Conservation (phyloP, 208 protist species). For the Trypanosomatidae sp. region DNA sequence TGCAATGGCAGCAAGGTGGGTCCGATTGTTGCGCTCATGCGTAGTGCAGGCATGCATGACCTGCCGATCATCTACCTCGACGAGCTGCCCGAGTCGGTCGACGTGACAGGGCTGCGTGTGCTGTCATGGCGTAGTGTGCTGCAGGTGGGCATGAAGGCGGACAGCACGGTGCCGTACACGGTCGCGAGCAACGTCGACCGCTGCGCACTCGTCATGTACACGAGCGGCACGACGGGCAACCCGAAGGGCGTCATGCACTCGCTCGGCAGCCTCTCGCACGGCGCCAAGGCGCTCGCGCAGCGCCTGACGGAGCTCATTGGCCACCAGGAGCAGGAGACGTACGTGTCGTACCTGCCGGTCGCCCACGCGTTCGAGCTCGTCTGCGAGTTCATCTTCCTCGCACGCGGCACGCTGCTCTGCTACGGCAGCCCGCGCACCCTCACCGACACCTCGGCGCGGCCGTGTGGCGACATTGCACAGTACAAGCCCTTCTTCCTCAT, state of each 20-base stretch:
- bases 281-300: constrained; percentile 12
- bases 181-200: constrained; percentile 27
- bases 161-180: constrained; percentile 5
- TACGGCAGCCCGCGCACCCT: constrained; percentile 78
- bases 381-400: constrained; percentile 48
- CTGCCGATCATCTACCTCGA: constrained; percentile 53
- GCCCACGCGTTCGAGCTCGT: constrained; percentile 89
- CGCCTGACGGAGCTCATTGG: constrained; percentile 38
- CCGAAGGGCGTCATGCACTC: constrained; percentile 85
- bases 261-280: constrained; percentile 33
- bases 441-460: constrained; percentile 42
- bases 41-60: not conserved
- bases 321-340: constrained; percentile 25
- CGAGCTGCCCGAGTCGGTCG: constrained; percentile 15
- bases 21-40: constrained; percentile 14
- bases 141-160: constrained; percentile 15
- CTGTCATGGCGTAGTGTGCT: constrained; percentile 41
- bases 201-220: constrained; percentile 80
- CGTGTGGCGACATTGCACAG: constrained; percentile 58
- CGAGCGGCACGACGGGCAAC: constrained; percentile 82
- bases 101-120: constrained; percentile 10
- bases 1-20: constrained; percentile 59
- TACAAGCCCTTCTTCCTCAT: constrained; percentile 73
- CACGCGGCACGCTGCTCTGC: constrained; percentile 39
- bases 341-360: constrained; percentile 81